Evolutionary conservation across 164 flowering plant species (phyloP), one percentile per base, ranked within the genome.

Genomic region (Kingdonia uniflora): DNA sequence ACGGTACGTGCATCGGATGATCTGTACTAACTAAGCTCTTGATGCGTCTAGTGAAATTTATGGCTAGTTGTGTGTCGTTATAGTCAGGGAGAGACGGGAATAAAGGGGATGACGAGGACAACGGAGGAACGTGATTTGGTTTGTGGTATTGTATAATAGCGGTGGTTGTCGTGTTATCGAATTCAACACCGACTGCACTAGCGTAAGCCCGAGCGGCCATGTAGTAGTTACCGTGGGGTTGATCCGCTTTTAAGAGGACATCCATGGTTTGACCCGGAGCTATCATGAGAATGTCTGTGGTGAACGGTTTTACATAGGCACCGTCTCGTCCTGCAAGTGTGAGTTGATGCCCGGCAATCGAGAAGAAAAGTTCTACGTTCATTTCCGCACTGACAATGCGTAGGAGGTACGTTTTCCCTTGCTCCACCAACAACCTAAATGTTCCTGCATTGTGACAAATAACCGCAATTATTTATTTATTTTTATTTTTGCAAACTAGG

Each of bases 361-460:
- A 29, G 35, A 29, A 29, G 35, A 29, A 29, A 8, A 3, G 35
- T 29, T 29, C 35, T 8, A 8, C 8, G 35, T 29, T 8, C 35
- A 29, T 29, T 29, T 8, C 35, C 35, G 35, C 35, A 8, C 8
- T 29, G 0, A 11, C 40, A 10, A 76, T 23, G 2, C 78, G 72
- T 19, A 75, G 68, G 4, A 76, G 72, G 37, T 71, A 73, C 0
- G 74, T 71, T 19, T 70, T 65, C 12, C 70, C 74, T 20, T 57
- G 24, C 17, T 67, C 61, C 19, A 74, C 72, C 23, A 14, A 21
- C 13, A 68, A 42, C 57, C 50, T 61, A 54, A 65, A 73, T 12
- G 69, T 76, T 14, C 24, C 80, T 73, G 73, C 53, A 57, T 29
- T 4, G 35, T n/a, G n/a, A n/a, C n/a, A n/a, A n/a, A n/a, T n/a